Evolutionary conservation across 176 grass and related monocot species (phyloP).

Genomic region (Carex scoparia): DNA sequence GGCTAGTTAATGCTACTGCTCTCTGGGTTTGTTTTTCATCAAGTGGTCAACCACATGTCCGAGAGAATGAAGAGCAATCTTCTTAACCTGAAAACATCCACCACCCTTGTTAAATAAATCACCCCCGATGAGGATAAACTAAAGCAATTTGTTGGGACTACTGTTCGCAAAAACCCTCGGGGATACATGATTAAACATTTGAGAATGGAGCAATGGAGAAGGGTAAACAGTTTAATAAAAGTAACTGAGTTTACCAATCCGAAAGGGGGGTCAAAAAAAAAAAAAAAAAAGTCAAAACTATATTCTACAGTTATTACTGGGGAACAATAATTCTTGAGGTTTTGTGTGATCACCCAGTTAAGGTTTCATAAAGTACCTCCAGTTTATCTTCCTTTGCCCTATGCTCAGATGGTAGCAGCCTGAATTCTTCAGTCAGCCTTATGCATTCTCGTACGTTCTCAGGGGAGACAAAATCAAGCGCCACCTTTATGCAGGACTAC

Average conservation of each 20-base stretch:
- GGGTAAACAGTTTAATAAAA: neutral
- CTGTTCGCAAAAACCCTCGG: neutral
- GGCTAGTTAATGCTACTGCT: neutral
- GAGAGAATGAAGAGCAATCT: conserved; percentile 64
- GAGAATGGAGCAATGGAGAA: neutral
- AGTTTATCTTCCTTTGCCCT: conserved; percentile 71
- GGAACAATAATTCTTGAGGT: neutral
- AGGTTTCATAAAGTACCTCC: conserved; percentile 27
- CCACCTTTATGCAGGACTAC: conserved; percentile 84
- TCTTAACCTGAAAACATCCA: conserved; percentile 47
- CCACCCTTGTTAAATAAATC: neutral
- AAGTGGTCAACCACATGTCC: conserved; percentile 33
- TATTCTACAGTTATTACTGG: neutral
- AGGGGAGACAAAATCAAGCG: conserved; percentile 73
- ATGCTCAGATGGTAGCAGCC: conserved; percentile 54
- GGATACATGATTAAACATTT: neutral
- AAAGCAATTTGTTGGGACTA: neutral
- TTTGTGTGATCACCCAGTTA: neutral
- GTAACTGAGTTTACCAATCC: neutral
- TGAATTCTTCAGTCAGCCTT: conserved; percentile 47
- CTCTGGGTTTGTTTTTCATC: conserved; percentile 18
- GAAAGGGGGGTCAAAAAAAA: neutral
- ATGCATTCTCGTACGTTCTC: conserved; percentile 59
- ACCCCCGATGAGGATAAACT: neutral
- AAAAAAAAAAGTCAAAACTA: neutral